A percentile compares a stretch with the other conserved stretches of the same genome.
These are phyloP conservation scores for Fonsecaea pedrosoi DNA, from an alignment of 2,329 filamentous ascomycete species.

Conservation along the genomic window DNA sequence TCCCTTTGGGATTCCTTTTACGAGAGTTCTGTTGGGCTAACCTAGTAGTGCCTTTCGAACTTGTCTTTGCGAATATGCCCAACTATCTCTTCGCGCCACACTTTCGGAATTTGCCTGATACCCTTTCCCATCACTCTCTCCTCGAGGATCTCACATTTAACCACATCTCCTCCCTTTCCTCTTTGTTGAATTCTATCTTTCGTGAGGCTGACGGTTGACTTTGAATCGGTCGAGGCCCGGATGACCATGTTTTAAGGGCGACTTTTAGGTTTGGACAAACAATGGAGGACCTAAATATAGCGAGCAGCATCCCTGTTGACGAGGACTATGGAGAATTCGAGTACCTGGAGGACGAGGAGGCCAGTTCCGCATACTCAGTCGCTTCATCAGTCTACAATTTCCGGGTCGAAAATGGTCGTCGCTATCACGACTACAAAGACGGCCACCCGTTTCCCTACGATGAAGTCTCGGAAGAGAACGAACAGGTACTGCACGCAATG, in stretches of 20 bases:
- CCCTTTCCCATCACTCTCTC: background rate
- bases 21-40: slow-evolving; percentile 1
- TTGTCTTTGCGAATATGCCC: background rate
- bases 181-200: background rate
- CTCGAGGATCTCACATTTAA: background rate
- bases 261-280: slow-evolving; percentile 26
- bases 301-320: slow-evolving; percentile 33
- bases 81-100: slow-evolving; percentile 7
- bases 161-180: background rate
- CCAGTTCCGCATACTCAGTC: slow-evolving; percentile 39
- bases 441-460: slow-evolving; percentile 43
- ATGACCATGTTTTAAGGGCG: slow-evolving; percentile 14
- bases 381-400: slow-evolving; percentile 43
- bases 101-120: background rate
- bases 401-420: slow-evolving; percentile 45
- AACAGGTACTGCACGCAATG: slow-evolving; percentile 33
- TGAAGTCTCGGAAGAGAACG: slow-evolving; percentile 36
- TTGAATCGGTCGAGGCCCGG: background rate
- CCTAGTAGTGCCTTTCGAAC: background rate
- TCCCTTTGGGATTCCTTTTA: slow-evolving; percentile 9
- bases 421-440: slow-evolving; percentile 45
- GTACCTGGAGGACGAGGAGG: slow-evolving; percentile 26
- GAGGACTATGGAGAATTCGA: slow-evolving; percentile 27
- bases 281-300: slow-evolving; percentile 35
- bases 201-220: background rate